These are phyloP conservation scores for Nitzschia sp. DNA, from an alignment of 108 stramenopile species.

Conservation along the genomic window DNA sequence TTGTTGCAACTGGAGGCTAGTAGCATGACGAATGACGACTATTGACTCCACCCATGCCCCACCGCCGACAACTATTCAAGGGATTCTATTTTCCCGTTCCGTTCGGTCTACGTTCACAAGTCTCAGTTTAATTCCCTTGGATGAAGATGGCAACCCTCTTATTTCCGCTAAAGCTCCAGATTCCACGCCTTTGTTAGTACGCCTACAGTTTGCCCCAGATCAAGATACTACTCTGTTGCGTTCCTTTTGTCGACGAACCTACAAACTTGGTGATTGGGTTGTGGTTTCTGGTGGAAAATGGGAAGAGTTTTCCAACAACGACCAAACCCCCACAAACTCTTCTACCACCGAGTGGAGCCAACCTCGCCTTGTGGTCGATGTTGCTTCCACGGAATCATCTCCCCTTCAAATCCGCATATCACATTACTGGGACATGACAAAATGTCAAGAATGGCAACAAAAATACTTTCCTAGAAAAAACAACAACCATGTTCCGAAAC, in stretches of 20 bases:
- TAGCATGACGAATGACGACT: too few species aligned
- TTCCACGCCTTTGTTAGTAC: conserved; percentile 30
- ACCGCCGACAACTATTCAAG: conserved; percentile 3
- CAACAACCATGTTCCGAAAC: background rate
- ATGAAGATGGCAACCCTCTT: background rate
- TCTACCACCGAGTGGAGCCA: conserved; percentile 20
- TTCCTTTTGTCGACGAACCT: conserved; percentile 54
- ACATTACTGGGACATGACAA: conserved; percentile 47
- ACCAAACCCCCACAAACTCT: background rate
- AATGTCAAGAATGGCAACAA: conserved; percentile 56
- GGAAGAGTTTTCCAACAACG: conserved; percentile 19
- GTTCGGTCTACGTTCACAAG: conserved; percentile 54
- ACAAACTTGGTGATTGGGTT: conserved; percentile 66
- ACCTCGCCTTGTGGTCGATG: conserved; percentile 31
- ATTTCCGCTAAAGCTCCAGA: background rate
- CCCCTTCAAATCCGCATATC: conserved; percentile 5
- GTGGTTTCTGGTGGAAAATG: conserved; percentile 35
- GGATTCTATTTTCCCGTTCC: conserved; percentile 58
- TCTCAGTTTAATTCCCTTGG: conserved; percentile 29
- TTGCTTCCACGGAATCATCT: conserved; percentile 24
- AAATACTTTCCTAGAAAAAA: conserved; percentile 34
- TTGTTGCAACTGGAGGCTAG: too few species aligned
- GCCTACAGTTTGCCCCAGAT: conserved; percentile 34
- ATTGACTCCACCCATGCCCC: background rate
- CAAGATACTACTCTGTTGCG: conserved; percentile 36